Base-by-base conservation (phyloP, 768 basidiomycete species). In the Gelatoporia subvermispora region DNA sequence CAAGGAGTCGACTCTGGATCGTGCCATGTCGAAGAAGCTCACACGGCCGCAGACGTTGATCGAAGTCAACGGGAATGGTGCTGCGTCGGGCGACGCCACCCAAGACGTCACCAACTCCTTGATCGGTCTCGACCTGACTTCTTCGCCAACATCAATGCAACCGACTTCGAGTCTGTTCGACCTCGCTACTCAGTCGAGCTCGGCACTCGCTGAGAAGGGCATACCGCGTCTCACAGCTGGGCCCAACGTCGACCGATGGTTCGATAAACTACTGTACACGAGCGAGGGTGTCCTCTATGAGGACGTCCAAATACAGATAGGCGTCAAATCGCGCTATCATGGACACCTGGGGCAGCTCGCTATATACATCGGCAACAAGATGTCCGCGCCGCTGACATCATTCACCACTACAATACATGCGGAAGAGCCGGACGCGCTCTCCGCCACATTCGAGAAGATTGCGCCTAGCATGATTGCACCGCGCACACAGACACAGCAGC, bases 251-350 rank as follows among this genome's bases (percentile, higher is more conserved):
- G 90, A 94, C 51, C 85, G 84, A 55, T 94, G 91, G 93, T 88
- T 85, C 62, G 84, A 88, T 54, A 88, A 89, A 56, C 75, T 98
- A 24, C 83, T 78, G 1, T 92, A 83, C 66, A 74, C 69, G 23
- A 64, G 77, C 15, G 96, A 98, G 52, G 96, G 96, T 39, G 82
- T 98, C 28, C 76, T 99, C 11, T 98, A 90, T 67, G 96, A 99
- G 67, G 95, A 98, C 57, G 80, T 89, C 8, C 91, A 95, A 67
- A 80, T 99, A 38, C 95, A 98, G 64, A 81, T 99, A 45, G 96
- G 96, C 28, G 68, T 98, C 72, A 99, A 98, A 71, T 93, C 93
- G 24, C 87, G 93, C 60, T 99, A 89, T 65, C 95, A 98, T 65
- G 88, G 90, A 15, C 88, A 95, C 60, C 79, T 93, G 35, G 96